These are phyloP conservation scores for Filosporella fistucella DNA, from an alignment of 495 filamentous ascomycete genomes.

Conservation along the genomic window DNA sequence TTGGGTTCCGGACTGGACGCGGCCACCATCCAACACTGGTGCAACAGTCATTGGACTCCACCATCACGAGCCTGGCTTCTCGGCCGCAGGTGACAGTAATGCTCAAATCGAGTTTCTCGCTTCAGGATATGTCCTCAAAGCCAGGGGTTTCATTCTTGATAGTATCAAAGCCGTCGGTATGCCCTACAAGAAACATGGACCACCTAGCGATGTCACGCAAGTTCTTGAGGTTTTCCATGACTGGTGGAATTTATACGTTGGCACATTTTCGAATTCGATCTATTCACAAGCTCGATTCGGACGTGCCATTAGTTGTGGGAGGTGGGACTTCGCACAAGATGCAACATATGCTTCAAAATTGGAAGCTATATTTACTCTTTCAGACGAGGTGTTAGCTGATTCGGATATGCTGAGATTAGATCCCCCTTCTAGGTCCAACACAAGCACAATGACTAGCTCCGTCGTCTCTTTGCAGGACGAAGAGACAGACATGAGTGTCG, in stretches of 20 bases:
- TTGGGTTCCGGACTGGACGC: constrained; percentile 24
- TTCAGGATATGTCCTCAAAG: constrained; percentile 9
- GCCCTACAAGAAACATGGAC: constrained; percentile 4
- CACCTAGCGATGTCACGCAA: constrained; percentile 7
- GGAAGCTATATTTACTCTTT: constrained; percentile 8
- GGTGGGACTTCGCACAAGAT: constrained; percentile 11
- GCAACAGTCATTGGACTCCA: constrained; percentile 12
- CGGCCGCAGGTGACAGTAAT: constrained; percentile 5
- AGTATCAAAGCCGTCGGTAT: constrained; percentile 4
- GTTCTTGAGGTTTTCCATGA: constrained; percentile 7
- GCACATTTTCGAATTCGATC: neutral
- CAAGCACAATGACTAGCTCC: constrained; percentile 6
- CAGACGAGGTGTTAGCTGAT: neutral
- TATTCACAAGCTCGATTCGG: constrained; percentile 5
- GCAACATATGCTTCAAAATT: constrained; percentile 2
- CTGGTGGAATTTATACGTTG: constrained; percentile 19
- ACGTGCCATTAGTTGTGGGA: constrained; percentile 12
- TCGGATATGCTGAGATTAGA: constrained; percentile 9
- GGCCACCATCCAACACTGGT: neutral
- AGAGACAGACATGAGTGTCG: neutral
- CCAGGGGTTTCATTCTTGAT: constrained; percentile 10
- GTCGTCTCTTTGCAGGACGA: neutral
- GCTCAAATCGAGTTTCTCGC: constrained; percentile 2
- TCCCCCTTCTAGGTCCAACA: neutral
- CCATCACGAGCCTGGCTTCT: constrained; percentile 5